Base-by-base conservation (phyloP, 805 yeast genomes). In the Isabelozyma gotoi region DNA sequence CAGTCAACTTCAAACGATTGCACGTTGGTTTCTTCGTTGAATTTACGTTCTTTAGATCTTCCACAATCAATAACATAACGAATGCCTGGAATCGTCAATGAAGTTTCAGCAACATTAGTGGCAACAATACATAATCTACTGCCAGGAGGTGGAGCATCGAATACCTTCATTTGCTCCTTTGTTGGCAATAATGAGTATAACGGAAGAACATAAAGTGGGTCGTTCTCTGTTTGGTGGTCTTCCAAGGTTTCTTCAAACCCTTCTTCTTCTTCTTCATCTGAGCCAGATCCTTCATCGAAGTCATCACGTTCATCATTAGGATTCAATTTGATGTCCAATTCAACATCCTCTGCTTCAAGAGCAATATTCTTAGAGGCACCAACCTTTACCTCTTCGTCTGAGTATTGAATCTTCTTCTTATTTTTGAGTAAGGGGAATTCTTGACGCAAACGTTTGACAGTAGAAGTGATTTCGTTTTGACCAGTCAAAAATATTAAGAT, bases 101-200 rank as follows among this genome's bases (percentile, higher is more conserved):
- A 90, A 0, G 99, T 94, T 63, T 94, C 99, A 0, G 99, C 99
- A 44, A 94, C 96, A 59, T 94, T 94, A 1, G 99, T 94, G 4
- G 99, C 96, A 24, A 94, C 88, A 33, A 94, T 85, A 71, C 97
- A 90, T 7, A 94, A 63, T 55, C 99, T 76, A 33, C 90, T 77
- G 4, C 96, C 96, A 19, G 71, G 67, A 2, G 99, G 99, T 2
- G 97, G 96, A 0, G 74, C 71, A 44, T 87, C 79, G 59, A 94
- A 94, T 2, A 94, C 96, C 59, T 83, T 87, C 90, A 94, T 83
- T 67, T 94, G 99, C 57, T 94, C 96, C 38, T 79, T 80, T 0
- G 98, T 90, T n/a, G 99, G 96, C 32, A 94, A 71, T 37, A 94
- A 69, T 5, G 99, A 92, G 63, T 94, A 94, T 21, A 94, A 73